Evolutionary conservation across 129 eudicot genomes (phyloP).

Genomic region (Saposhnikovia divaricata): DNA sequence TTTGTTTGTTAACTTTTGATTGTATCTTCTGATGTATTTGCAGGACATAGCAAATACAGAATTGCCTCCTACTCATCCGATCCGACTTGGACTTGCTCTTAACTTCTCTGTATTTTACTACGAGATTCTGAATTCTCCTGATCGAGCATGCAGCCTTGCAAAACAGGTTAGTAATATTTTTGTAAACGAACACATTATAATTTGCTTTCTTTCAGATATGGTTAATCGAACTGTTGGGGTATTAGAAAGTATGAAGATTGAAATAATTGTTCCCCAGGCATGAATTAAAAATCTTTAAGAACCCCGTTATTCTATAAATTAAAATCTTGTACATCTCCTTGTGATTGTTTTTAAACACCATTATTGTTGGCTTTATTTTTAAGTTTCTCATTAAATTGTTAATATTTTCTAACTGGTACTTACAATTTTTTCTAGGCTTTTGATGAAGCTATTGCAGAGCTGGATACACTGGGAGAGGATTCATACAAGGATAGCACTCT

Average conservation of each 20-base stretch:
- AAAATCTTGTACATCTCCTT: too few relatives aligned
- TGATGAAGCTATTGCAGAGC: conserved; percentile 27
- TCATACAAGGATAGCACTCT: conserved; percentile 20
- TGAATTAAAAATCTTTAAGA: too few relatives aligned
- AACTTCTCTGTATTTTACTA: conserved; percentile 28
- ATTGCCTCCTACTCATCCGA: conserved; percentile 23
- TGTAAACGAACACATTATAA: neutral
- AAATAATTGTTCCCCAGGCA: neutral
- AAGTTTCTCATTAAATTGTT: neutral
- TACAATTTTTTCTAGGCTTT: conserved; percentile 10
- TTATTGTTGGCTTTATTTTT: neutral
- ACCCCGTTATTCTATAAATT: too few relatives aligned
- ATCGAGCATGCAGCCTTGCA: conserved; percentile 26
- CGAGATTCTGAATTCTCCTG: conserved; percentile 24
- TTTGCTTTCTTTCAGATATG: neutral
- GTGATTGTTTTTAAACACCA: too few relatives aligned
- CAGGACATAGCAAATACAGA: conserved; percentile 26
- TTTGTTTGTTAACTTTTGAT: neutral
- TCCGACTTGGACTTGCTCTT: conserved; percentile 24
- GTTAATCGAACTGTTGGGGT: neutral
- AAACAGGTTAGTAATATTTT: conserved; percentile 15
- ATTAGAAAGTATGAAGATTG: neutral
- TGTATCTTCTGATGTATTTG: neutral
- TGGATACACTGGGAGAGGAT: conserved; percentile 25
- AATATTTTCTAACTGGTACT: neutral